A percentile compares a stretch with the other conserved stretches of the same genome.
Conservation (phyloP, 192 early-diverging fungal species). For the Dispira parvispora region DNA sequence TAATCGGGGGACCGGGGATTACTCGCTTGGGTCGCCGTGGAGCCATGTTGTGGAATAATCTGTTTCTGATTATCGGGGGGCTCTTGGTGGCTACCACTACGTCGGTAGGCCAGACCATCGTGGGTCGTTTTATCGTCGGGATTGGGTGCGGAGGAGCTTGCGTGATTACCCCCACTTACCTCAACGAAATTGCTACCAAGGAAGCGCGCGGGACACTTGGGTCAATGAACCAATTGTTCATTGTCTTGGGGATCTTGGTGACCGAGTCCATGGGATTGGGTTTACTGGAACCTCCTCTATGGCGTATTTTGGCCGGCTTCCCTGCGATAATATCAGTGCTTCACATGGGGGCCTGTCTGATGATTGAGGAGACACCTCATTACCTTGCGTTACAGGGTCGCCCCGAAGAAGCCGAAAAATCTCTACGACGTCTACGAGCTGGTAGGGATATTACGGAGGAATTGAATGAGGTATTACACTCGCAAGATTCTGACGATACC, state of each 20-base stretch:
- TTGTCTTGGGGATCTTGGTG: constrained; percentile 63
- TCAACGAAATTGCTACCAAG: constrained; percentile 64
- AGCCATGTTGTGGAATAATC: constrained; percentile 43
- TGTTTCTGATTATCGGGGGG: constrained; percentile 46
- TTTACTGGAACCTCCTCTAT: constrained; percentile 38
- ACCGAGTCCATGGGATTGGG: constrained; percentile 46
- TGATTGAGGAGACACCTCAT: constrained; percentile 49
- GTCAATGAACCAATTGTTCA: constrained; percentile 52
- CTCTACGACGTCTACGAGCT: constrained; percentile 37
- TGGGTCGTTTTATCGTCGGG: constrained; percentile 59
- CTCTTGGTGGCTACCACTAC: constrained; percentile 43
- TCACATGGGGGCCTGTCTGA: constrained; percentile 38
- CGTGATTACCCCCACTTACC: constrained; percentile 47
- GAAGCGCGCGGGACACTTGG: constrained; percentile 51
- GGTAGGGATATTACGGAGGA: constrained; percentile 38
- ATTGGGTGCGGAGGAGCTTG: constrained; percentile 48
- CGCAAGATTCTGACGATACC: constrained; percentile 12
- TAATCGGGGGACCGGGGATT: constrained; percentile 5
- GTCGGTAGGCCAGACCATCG: constrained; percentile 39
- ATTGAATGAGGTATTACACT: constrained; percentile 29
- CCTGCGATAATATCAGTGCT: constrained; percentile 41
- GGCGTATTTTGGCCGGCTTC: constrained; percentile 53
- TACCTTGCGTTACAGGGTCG: constrained; percentile 42
- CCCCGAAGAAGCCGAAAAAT: constrained; percentile 38
- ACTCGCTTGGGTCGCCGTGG: constrained; percentile 8